Conservation (phyloP, 306 rosid species). For the Glycyrrhiza uralensis region DNA sequence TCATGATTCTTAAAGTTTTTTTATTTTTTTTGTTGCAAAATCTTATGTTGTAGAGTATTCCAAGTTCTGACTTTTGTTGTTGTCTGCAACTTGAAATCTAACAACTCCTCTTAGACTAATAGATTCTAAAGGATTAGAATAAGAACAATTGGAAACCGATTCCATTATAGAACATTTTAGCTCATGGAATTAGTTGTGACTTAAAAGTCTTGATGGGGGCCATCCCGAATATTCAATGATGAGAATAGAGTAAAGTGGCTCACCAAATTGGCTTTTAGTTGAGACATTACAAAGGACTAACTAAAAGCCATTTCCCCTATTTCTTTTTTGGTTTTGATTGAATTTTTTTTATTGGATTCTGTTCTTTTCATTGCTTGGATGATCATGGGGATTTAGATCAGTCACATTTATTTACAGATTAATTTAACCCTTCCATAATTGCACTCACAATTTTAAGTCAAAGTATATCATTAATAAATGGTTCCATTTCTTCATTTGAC, state of each 20-base stretch:
- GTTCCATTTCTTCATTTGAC: too few relatives aligned
- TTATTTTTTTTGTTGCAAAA: not conserved
- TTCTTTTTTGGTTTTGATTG: not conserved
- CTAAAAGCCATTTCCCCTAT: not conserved
- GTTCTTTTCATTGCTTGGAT: not conserved
- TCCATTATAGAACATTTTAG: not conserved
- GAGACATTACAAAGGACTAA: not conserved
- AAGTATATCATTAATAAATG: too few relatives aligned
- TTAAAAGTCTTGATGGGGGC: conserved; percentile 14
- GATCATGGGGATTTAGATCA: not conserved
- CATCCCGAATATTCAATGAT: conserved; percentile 17
- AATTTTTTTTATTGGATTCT: conserved; percentile 23
- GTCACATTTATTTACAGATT: too few relatives aligned
- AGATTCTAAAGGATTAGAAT: conserved; percentile 4
- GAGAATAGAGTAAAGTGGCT: conserved; percentile 38
- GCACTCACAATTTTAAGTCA: too few relatives aligned
- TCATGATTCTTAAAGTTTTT: too few relatives aligned
- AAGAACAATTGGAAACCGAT: not conserved
- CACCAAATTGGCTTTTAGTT: conserved; percentile 43
- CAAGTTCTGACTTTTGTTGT: conserved; percentile 14
- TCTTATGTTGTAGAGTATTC: not conserved
- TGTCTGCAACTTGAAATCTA: not conserved
- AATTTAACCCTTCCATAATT: too few relatives aligned
- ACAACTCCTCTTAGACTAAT: conserved; percentile 33
- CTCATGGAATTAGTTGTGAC: conserved; percentile 27